Evolutionary conservation across 345 rosid species (phyloP).

Genomic region (Heritiera fomes): DNA sequence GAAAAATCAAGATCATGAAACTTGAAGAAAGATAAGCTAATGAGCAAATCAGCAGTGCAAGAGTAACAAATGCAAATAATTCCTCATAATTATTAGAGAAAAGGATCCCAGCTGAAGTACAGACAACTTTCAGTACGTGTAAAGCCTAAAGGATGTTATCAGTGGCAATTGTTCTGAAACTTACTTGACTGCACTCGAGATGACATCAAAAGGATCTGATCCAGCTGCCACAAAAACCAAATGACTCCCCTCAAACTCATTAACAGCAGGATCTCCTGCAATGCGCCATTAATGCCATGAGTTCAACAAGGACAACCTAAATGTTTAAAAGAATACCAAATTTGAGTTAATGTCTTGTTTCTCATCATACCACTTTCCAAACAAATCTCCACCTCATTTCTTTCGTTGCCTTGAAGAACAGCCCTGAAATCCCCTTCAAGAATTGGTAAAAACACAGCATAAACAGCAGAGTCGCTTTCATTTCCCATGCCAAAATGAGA

Average conservation of each 20-base stretch:
- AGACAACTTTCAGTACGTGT: background rate
- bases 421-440: constrained; percentile 73
- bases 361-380: constrained; percentile 57
- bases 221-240: constrained; percentile 64
- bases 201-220: constrained; percentile 58
- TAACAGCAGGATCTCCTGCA: constrained; percentile 63
- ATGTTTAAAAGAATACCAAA: constrained; percentile 6
- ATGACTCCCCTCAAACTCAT: constrained; percentile 56
- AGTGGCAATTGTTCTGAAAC: constrained; percentile 13
- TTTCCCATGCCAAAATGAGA: constrained; percentile 38
- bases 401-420: constrained; percentile 64
- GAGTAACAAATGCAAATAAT: too few species aligned
- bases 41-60: background rate
- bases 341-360: background rate
- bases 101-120: background rate
- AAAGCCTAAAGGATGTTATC: background rate
- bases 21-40: background rate
- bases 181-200: constrained; percentile 60
- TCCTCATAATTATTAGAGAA: too few species aligned
- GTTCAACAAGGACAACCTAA: constrained; percentile 7
- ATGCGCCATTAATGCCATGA: background rate
- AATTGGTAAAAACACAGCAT: constrained; percentile 56
- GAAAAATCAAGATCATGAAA: background rate
- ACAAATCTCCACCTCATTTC: constrained; percentile 60
- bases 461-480: constrained; percentile 34